Base-by-base conservation (phyloP, 2,329 filamentous ascomycete species). In the Clarireedia hainanense region DNA sequence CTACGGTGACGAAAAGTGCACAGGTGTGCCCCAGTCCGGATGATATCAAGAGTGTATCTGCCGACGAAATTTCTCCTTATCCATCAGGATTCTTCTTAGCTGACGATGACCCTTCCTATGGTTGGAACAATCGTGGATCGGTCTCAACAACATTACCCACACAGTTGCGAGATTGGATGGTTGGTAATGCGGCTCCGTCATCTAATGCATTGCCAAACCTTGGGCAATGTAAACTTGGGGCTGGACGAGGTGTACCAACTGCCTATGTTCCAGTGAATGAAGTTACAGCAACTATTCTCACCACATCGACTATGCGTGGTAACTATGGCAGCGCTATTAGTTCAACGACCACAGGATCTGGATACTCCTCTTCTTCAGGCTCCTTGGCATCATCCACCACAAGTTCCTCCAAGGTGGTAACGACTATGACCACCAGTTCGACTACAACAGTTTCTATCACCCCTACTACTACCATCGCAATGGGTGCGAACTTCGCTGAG, bases 211-310 rank as follows among this genome's bases (percentile, higher is more conserved):
- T 50, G 17, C 47, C 47, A 37, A 55, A 39, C 23, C 17, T 60
- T 37, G 52, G 14, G 20, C 24, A 43, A 3, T 61, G 59, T 39
- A 37, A 49, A 12, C n/a, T 57, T 7, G 59, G 57, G 12, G 6
- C 26, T 37, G 50, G 58, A 14, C 37, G 54, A 20, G 59, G 59
- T 23, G 49, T 60, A 14, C 59, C 58, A 10, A 50, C 46, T 17
- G 59, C 59, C 1, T 58, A 60, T 55, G n/a, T 61, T 24, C 58
- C 59, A 17, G 53, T 57, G 9, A 57, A 47, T 24, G 45, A 48
- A 48, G 30, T 60, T 3, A 58, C 58, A 1, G 57, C 20, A 12
- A 36, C 23, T 10, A 20, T 23, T 2, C 26, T 24, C 14, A 58
- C 47, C 3, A 59, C 58, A 14, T 55, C 46, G 6, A 57, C 50